These are phyloP conservation scores for Aethionema arabicum DNA, from an alignment of 345 rosid genomes.

Conservation along the genomic window DNA sequence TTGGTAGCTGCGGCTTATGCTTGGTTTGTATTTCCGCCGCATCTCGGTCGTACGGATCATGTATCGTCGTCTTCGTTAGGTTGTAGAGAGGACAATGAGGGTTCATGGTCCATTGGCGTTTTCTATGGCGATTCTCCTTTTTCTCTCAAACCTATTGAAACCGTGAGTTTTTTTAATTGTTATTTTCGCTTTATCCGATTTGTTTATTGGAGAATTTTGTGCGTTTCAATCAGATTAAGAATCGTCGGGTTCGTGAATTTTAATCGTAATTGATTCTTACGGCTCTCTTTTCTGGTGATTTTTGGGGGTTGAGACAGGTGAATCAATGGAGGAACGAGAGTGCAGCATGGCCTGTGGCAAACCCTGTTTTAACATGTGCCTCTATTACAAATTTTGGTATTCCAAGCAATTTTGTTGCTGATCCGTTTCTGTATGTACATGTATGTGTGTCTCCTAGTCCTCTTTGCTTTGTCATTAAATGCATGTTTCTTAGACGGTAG, in stretches of 20 bases:
- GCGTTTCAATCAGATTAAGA: slow-evolving; percentile 1
- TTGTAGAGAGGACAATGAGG: slow-evolving; percentile 80
- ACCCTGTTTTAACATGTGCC: slow-evolving; percentile 92
- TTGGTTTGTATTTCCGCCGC: slow-evolving; percentile 51
- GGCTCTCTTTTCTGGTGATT: background rate
- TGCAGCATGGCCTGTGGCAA: slow-evolving; percentile 94
- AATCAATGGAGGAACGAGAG: slow-evolving; percentile 70
- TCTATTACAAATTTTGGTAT: slow-evolving; percentile 69
- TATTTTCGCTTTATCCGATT: background rate
- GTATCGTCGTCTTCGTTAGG: slow-evolving; percentile 52
- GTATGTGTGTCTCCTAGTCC: slow-evolving; percentile 30
- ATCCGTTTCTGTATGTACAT: slow-evolving; percentile 87
- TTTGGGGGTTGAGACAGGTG: slow-evolving; percentile 44
- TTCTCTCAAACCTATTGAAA: slow-evolving; percentile 82
- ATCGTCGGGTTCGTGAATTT: slow-evolving; percentile 7
- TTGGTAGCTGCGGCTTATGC: slow-evolving; percentile 60
- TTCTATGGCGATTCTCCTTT: slow-evolving; percentile 88
- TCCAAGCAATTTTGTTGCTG: slow-evolving; percentile 92
- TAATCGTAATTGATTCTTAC: background rate
- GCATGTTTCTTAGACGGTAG: background rate
- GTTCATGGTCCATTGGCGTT: slow-evolving; percentile 96
- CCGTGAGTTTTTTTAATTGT: slow-evolving; percentile 42
- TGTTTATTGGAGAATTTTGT: background rate
- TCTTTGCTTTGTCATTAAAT: background rate
- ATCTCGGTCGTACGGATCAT: slow-evolving; percentile 35